These are phyloP conservation scores for Penicillium crystallinum DNA, from an alignment of 495 filamentous ascomycete species.

Conservation along the genomic window DNA sequence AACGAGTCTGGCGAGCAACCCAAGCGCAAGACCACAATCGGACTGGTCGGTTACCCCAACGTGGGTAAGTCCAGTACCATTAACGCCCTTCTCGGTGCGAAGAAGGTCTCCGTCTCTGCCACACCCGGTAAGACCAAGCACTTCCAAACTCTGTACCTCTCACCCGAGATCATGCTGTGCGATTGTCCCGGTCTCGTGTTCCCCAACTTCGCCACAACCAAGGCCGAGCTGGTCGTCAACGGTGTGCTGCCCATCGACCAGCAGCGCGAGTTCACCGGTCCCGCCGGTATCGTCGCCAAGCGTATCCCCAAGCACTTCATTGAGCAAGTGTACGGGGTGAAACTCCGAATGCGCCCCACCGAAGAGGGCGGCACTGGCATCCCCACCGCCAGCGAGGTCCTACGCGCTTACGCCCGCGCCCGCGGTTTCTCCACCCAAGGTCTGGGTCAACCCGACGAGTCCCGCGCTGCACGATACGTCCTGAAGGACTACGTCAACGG, in stretches of 20 bases:
- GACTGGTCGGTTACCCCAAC: slow-evolving; percentile 97
- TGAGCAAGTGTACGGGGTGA: slow-evolving; percentile 89
- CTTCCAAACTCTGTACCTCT: slow-evolving; percentile 96
- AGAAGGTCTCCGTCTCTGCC: slow-evolving; percentile 96
- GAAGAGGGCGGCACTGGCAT: slow-evolving; percentile 93
- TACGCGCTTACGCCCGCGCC: slow-evolving; percentile 80
- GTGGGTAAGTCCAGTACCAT: slow-evolving; percentile 99
- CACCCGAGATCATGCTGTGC: slow-evolving; percentile 82
- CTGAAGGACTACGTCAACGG: slow-evolving; percentile 98
- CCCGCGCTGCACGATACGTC: slow-evolving; percentile 80
- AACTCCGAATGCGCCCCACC: slow-evolving; percentile 70
- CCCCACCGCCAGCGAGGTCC: slow-evolving; percentile 81
- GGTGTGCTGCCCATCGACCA: slow-evolving; percentile 97
- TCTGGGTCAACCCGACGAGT: slow-evolving; percentile 87
- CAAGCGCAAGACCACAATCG: slow-evolving; percentile 70
- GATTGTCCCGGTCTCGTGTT: slow-evolving; percentile 99
- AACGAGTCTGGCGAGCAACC: slow-evolving; percentile 34
- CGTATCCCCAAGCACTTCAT: slow-evolving; percentile 87
- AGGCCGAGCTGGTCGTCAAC: slow-evolving; percentile 93
- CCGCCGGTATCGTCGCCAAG: slow-evolving; percentile 77
- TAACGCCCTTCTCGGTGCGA: slow-evolving; percentile 94
- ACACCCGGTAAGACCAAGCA: slow-evolving; percentile 99
- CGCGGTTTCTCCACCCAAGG: slow-evolving; percentile 86
- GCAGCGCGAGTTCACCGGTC: slow-evolving; percentile 88
- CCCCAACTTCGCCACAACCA: slow-evolving; percentile 95